Conservation (phyloP, 2,329 filamentous ascomycete genomes). For the Sphaerostilbella broomeana region DNA sequence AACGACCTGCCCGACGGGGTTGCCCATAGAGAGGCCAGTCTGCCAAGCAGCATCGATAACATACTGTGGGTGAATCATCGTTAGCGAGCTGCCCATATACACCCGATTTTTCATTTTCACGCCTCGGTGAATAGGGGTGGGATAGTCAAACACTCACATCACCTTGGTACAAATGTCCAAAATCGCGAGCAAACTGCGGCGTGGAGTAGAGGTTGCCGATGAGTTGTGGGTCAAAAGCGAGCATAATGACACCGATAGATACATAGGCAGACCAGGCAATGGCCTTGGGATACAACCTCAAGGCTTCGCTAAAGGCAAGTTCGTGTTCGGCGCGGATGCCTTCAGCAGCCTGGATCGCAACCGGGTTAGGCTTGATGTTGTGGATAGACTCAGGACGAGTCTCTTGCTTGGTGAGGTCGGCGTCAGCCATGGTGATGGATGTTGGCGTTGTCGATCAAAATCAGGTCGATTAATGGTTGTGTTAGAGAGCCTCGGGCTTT, state of each 20-base stretch:
- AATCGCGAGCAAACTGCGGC: conserved; percentile 50
- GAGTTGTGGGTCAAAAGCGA: conserved; percentile 59
- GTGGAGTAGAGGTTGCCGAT: conserved; percentile 56
- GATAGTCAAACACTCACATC: conserved; percentile 12
- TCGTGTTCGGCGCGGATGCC: conserved; percentile 36
- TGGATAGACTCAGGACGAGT: conserved; percentile 4
- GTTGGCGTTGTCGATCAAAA: too few relatives aligned
- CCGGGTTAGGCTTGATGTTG: not conserved
- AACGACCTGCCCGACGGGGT: conserved; percentile 50
- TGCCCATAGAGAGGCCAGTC: conserved; percentile 44
- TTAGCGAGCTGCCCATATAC: too few relatives aligned
- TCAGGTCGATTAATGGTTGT: too few relatives aligned
- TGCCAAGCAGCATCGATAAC: conserved; percentile 40
- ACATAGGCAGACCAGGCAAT: conserved; percentile 53
- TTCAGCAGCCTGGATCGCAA: conserved; percentile 19
- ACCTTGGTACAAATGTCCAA: conserved; percentile 44
- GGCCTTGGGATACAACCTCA: conserved; percentile 38
- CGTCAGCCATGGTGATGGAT: conserved; percentile 3
- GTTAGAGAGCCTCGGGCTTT: too few relatives aligned
- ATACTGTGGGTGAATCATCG: conserved; percentile 18
- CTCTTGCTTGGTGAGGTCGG: conserved; percentile 4
- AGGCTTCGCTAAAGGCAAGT: conserved; percentile 34
- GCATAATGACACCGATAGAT: conserved; percentile 53
- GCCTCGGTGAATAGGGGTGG: not conserved
- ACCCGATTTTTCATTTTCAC: too few relatives aligned